Evolutionary conservation across 176 grass and related monocot genomes (phyloP), one percentile per base, ranked within the genome.

Genomic region (Zea luxurians): DNA sequence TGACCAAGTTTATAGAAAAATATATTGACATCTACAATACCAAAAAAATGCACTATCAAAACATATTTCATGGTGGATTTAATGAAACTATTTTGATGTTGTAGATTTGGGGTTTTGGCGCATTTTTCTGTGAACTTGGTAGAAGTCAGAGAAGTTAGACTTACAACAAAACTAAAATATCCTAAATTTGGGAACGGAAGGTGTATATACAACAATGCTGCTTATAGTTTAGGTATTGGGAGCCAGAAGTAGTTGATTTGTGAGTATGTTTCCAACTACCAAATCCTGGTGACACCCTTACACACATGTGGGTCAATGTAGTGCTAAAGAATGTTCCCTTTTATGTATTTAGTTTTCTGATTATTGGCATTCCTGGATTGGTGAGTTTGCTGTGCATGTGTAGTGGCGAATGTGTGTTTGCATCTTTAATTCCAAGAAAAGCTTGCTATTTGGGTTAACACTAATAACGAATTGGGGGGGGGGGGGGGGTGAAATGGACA

Each of bases 401-500:
- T 48, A 70, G 10, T 48, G 10, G 43, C 6, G 2, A 46, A 45
- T 70, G 18, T 47, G 43, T n/a, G 18, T 48, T 21, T 27, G 44
- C 20, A 12, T 70, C 2, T 48, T 48, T 61, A 61, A 45, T 46
- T 27, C 21, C 27, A 69, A 20, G 42, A 27, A 46, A 12, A 68
- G 4, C 37, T 64, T 69, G 43, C 17, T 21, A 36, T 46, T 41
- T 66, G 73, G 21, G n/a, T 82, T 73, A 55, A 54, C 60, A 65
- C 13, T 59, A 61, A 61, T 55, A 48, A 73, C 53, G 37, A 73
- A 49, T 71, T 27, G 27, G 27, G 27, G 27, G 38, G 38, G 4
- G 2, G 63, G 78, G 48, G 64, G 21, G 45, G 11, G 38, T 79
- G 7, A 44, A 85, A 65, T 37, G 37, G 58, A 65, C 53, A 55